Conservation (phyloP, 352 stramenopile species). For the Phytophthora pistaciae region DNA sequence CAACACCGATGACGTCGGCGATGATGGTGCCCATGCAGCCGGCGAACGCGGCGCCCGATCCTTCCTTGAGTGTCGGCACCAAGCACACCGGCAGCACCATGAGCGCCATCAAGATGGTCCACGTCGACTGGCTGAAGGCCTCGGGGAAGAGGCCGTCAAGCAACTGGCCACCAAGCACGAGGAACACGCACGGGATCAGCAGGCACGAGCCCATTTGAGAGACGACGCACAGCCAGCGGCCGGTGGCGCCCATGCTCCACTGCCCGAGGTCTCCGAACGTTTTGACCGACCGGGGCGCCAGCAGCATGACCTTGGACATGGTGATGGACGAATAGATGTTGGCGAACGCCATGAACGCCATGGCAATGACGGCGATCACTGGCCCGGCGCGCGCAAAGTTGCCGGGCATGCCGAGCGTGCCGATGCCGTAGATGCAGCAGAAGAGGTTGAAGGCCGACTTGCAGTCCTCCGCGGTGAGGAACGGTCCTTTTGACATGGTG, state of each 20-base stretch:
- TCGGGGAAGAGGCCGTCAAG: constrained; percentile 60
- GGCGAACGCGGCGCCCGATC: constrained; percentile 62
- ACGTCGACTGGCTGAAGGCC: constrained; percentile 55
- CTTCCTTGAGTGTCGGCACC: constrained; percentile 71
- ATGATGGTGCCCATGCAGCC: constrained; percentile 70
- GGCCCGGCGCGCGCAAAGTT: constrained; percentile 76
- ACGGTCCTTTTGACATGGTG: constrained; percentile 36
- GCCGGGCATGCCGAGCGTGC: constrained; percentile 73
- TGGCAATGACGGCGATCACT: constrained; percentile 50
- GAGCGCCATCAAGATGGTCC: constrained; percentile 74
- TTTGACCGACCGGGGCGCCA: constrained; percentile 57
- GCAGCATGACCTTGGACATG: constrained; percentile 67
- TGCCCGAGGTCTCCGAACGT: constrained; percentile 74
- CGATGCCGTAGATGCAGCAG: constrained; percentile 75
- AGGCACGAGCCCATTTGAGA: constrained; percentile 68
- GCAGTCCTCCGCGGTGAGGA: constrained; percentile 65
- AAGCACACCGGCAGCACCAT: constrained; percentile 60
- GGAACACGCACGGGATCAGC: constrained; percentile 62
- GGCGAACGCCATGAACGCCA: constrained; percentile 73
- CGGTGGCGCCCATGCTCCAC: constrained; percentile 55
- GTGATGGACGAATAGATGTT: constrained; percentile 73
- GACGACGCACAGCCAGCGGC: constrained; percentile 60
- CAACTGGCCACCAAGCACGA: constrained; percentile 66
- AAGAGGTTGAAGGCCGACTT: constrained; percentile 73
- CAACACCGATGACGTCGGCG: constrained; percentile 60